Base-by-base conservation (phyloP, 371 early-diverging fungal species). In the Syncephalastrum racemosum region DNA sequence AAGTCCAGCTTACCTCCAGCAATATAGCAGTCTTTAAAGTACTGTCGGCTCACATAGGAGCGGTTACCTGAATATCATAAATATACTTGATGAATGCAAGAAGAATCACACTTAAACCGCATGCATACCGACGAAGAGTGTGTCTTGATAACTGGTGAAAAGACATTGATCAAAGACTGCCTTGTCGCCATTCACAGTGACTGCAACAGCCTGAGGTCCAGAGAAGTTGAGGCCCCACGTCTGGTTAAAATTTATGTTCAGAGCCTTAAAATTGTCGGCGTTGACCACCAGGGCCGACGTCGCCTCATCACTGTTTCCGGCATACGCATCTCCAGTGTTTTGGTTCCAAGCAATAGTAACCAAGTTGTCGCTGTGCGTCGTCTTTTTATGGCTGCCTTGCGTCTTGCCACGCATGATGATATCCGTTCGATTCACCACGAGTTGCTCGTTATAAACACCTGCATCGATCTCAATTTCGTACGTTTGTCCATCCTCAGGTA, bases 91-190 rank as follows among this genome's bases (percentile, higher is more conserved):
- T 5, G 36, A 31, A 12, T 2, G 10, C 36, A 10, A 7, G 1
- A 31, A 5, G 5, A 31, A 2, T 12, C 36, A 8, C 36, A 0
- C 1, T 31, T 10, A 2, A 31, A 10, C 5, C 2, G 1, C 36
- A 3, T 31, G 1, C 36, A 31, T 31, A 31, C 66, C 53, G 16
- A 71, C 52, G n/a, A 73, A 59, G 15, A 74, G 20, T 7, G 74
- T 74, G 39, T 74, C 73, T 36, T 74, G 74, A 46, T 57, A 74
- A 5, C 71, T 66, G 14, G 57, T 60, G 19, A 74, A 54, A 46
- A 59, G 46, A 46, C 59, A 45, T 44, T 59, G 60, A 59, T 62
- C 50, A 60, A 65, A 23, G 43, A 60, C 48, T 19, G 44, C 48
- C 48, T 49, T 36, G 39, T 50, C 50, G 18, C 20, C 48, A 22